A percentile compares a stretch with the other conserved stretches of the same genome.
phyloP scores from a whole-genome alignment of 257 asterid species.

The Lithospermum erythrorhizon region DNA sequence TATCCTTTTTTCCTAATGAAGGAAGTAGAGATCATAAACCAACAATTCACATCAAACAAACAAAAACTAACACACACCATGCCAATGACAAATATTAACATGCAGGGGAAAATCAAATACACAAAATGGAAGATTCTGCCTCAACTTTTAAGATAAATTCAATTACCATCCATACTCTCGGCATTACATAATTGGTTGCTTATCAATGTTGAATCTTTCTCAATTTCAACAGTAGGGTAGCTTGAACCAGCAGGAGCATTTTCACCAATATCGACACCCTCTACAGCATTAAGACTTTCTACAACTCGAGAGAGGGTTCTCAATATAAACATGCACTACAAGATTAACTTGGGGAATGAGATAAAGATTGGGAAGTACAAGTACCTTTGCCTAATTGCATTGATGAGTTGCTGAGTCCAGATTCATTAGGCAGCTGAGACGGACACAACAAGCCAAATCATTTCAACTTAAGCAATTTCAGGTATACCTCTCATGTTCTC shows the following conservation, averaged over 20 bases:
- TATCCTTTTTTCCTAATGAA: neutral
- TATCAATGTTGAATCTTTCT: conserved; percentile 14
- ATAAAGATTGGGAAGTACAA: conserved; percentile 8
- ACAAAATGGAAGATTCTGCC: neutral
- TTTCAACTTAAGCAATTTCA: neutral
- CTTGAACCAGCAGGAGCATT: conserved; percentile 6
- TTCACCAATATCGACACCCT: conserved; percentile 8
- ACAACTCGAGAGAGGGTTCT: neutral
- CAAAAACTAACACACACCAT: neutral
- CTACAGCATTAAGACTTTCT: conserved; percentile 6
- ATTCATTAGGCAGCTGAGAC: conserved; percentile 76
- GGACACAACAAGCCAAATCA: conserved; percentile 6
- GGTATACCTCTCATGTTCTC: neutral
- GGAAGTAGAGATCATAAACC: neutral
- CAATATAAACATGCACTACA: neutral
- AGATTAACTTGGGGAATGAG: neutral
- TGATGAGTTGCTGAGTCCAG: conserved; percentile 85
- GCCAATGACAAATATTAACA: too few species aligned
- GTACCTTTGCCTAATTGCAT: conserved; percentile 75
- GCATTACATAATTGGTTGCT: conserved; percentile 38
- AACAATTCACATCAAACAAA: neutral
- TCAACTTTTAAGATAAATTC: conserved; percentile 10
- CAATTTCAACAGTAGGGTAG: conserved; percentile 9
- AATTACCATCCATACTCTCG: conserved; percentile 25
- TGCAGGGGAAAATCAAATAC: neutral